Percentiles rank a stretch among this genome's conserved stretches.
Conservation (phyloP, 2,329 filamentous ascomycete species). For the Rutstroemia sp. region DNA sequence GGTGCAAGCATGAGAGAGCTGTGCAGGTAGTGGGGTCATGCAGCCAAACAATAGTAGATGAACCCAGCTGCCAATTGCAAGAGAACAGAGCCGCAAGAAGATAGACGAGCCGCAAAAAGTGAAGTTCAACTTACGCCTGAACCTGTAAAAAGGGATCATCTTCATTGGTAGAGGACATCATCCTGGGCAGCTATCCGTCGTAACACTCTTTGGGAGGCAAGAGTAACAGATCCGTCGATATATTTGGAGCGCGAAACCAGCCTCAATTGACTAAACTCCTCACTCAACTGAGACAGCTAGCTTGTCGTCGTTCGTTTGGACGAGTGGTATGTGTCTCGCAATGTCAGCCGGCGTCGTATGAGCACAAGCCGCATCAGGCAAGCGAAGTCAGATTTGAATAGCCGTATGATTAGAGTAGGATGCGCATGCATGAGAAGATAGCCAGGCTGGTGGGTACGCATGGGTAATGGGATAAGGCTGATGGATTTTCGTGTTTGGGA, state of each 20-base stretch:
- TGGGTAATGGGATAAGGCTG: not conserved
- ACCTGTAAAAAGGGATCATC: constrained; percentile 67
- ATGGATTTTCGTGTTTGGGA: too few species aligned
- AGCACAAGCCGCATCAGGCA: not conserved
- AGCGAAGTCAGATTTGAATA: not conserved
- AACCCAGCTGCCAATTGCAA: not conserved
- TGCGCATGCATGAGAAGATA: not conserved
- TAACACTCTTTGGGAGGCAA: too few species aligned
- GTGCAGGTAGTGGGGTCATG: too few species aligned
- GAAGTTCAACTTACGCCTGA: constrained; percentile 47
- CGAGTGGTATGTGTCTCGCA: too few species aligned
- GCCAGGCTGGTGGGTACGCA: not conserved
- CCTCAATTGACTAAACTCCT: too few species aligned
- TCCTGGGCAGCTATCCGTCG: constrained; percentile 27
- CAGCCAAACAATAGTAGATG: too few species aligned
- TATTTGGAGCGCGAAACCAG: too few species aligned
- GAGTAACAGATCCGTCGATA: too few species aligned
- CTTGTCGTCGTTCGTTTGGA: not conserved
- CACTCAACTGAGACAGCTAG: not conserved
- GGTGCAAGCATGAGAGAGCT: too few species aligned
- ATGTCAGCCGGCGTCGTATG: not conserved
- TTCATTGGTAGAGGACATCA: constrained; percentile 63
- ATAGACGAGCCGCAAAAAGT: not conserved
- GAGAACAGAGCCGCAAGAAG: not conserved
- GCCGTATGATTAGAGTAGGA: not conserved